Evolutionary conservation across 108 stramenopile species (phyloP).

Genomic region (Skeletonema costatum): DNA sequence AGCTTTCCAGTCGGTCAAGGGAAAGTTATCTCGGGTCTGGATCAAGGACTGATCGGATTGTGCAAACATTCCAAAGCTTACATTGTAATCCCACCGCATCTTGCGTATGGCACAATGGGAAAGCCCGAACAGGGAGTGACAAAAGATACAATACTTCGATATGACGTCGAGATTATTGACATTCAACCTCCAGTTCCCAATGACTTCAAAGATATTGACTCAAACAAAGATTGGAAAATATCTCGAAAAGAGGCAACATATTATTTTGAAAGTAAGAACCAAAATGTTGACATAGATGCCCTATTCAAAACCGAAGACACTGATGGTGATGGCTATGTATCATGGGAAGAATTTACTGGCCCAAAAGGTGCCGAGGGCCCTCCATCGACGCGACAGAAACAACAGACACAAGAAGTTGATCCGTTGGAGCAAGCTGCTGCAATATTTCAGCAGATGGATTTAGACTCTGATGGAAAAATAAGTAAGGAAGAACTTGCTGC

Average conservation of each 20-base stretch:
- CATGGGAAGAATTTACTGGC: constrained; percentile 47
- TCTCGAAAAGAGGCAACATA: constrained; percentile 18
- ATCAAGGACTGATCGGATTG: constrained; percentile 31
- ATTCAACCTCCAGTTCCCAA: constrained; percentile 43
- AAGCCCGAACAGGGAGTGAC: constrained; percentile 22
- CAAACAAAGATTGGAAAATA: constrained; percentile 39
- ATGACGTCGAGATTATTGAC: constrained; percentile 26
- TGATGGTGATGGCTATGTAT: constrained; percentile 39
- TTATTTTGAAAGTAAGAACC: constrained; percentile 22
- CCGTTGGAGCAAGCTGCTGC: background rate
- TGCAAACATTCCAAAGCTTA: constrained; percentile 25
- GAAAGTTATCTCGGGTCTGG: constrained; percentile 35
- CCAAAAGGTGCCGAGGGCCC: constrained; percentile 34
- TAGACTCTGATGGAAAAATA: constrained; percentile 19
- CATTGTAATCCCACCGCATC: constrained; percentile 32
- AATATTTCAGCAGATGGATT: constrained; percentile 18
- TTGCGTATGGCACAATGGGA: constrained; percentile 18
- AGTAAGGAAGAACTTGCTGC: constrained; percentile 20
- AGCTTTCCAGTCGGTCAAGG: constrained; percentile 34
- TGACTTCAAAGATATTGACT: constrained; percentile 39
- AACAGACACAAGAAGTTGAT: background rate
- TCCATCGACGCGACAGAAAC: constrained; percentile 8
- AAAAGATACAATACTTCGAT: constrained; percentile 19
- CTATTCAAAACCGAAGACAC: constrained; percentile 39
- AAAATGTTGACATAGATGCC: constrained; percentile 15